Evolutionary conservation across 2,329 filamentous ascomycete species (phyloP).

Genomic region (Colletotrichum scovillei): DNA sequence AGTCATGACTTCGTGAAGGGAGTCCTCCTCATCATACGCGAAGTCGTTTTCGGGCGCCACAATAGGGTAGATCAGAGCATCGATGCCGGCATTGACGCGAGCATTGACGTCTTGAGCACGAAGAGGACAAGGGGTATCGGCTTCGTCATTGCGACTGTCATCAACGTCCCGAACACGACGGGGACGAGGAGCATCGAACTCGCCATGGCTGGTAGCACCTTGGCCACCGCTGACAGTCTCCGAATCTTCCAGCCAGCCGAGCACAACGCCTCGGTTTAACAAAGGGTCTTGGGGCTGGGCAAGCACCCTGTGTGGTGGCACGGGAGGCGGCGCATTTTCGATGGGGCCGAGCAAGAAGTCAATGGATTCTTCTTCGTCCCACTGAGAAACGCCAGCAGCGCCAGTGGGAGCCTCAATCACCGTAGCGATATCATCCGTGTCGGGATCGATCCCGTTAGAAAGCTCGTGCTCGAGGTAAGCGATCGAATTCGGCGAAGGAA

Average conservation of each 20-base stretch:
- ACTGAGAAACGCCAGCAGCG: neutral
- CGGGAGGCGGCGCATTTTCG: neutral
- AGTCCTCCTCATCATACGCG: too few species aligned
- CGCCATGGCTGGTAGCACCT: neutral
- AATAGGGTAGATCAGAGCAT: neutral
- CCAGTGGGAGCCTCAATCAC: neutral
- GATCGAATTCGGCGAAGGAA: neutral
- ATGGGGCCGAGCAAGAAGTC: conserved; percentile 2
- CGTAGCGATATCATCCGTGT: neutral
- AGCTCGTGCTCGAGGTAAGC: neutral
- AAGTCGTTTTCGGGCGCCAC: too few species aligned
- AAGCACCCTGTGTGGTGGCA: neutral
- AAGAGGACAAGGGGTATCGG: neutral
- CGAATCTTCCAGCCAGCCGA: neutral
- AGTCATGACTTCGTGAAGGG: neutral
- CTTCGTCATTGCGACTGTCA: neutral
- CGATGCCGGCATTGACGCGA: neutral
- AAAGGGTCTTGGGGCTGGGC: neutral
- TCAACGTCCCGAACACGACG: neutral
- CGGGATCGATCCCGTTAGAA: neutral
- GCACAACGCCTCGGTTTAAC: neutral
- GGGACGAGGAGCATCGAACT: neutral
- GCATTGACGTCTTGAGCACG: neutral
- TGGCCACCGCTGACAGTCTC: neutral
- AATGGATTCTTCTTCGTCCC: conserved; percentile 2